These are phyloP conservation scores for Vitis rotundifolia DNA, from an alignment of 164 flowering plant genomes.

Conservation along the genomic window DNA sequence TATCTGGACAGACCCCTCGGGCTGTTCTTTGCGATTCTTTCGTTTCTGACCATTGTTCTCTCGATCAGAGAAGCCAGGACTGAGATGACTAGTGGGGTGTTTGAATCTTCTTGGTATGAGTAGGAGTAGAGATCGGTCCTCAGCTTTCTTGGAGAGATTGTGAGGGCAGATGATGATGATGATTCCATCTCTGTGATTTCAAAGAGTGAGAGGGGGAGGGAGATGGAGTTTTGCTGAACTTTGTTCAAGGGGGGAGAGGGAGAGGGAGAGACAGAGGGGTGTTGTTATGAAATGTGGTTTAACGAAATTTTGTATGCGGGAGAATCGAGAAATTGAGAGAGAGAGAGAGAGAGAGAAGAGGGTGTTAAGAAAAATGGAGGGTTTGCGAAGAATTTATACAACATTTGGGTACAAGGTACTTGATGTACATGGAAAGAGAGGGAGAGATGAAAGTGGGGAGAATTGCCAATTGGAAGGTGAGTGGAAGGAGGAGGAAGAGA, in stretches of 20 bases:
- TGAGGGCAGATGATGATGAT: slow-evolving; percentile 14
- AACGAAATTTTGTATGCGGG: not conserved
- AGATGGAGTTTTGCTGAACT: not conserved
- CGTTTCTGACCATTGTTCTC: slow-evolving; percentile 69
- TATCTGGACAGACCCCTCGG: slow-evolving; percentile 24
- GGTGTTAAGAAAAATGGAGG: not conserved
- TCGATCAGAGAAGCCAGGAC: slow-evolving; percentile 89
- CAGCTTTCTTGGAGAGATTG: slow-evolving; percentile 77
- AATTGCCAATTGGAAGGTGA: slow-evolving; percentile 35
- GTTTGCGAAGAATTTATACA: not conserved
- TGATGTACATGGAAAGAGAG: not conserved
- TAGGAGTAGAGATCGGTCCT: slow-evolving; percentile 70
- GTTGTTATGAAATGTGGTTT: not conserved
- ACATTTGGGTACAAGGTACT: not conserved
- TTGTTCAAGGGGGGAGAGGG: too few species aligned
- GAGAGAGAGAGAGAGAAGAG: not conserved
- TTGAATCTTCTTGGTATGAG: slow-evolving; percentile 49
- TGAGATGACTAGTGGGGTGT: slow-evolving; percentile 69
- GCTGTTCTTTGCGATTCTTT: slow-evolving; percentile 46
- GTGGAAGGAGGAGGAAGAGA: slow-evolving; percentile 28
- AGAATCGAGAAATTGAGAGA: not conserved
- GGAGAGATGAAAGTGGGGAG: slow-evolving; percentile 1
- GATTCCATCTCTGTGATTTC: not conserved
- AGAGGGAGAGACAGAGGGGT: too few species aligned
- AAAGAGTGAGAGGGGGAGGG: not conserved